Base-by-base conservation (phyloP, 352 stramenopile genomes). In the Chrysophaeum taylorii region DNA sequence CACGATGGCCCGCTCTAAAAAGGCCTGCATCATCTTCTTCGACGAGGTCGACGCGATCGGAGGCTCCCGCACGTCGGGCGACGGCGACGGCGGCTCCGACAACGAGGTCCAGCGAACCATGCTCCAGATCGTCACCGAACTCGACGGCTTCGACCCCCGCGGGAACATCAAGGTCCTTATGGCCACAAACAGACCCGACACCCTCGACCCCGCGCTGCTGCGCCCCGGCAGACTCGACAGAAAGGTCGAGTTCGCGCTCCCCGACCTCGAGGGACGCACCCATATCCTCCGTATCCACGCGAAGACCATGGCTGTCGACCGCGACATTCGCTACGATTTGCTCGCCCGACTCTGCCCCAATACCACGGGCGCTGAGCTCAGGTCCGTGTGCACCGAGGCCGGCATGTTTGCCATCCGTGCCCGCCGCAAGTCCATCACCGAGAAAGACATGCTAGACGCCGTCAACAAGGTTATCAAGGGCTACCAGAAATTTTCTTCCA, bases 391-490 rank as follows among this genome's bases (percentile, higher is more conserved):
- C 84, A 98, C 94, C 14, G 95, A 99, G 79, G 95, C 93, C n/a
- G 93, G 93, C 43, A 92, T 93, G 81, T 99, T 96, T 82, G 92
- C 95, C 15, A 99, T 99, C 79, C 89, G 96, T 48, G 94, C 92
- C 36, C 87, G 96, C 60, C 91, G 95, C 81, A 99, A 99, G 86
- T 94, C 81, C 48, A 94, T 99, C 66, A 97, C 87, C 72, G 94
- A 99, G 78, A 98, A 98, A 78, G 96, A 99, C 80, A 98, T 99
- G 82, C 85, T 99, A 70, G 94, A 98, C 72, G 96, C 92, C 66
- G 95, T 99, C 69, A 97, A 98, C 83, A 99, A 99, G 84, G 95
- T 99, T 70, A 98, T 99, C 79, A 99, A 99, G 86, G 94, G 94
- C 71, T 99, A 99, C 88, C 95, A 98, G 78, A 99, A 99, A 87